These are phyloP conservation scores for Penicillium sp. DNA, from an alignment of 2,329 filamentous ascomycete genomes.

Conservation along the genomic window DNA sequence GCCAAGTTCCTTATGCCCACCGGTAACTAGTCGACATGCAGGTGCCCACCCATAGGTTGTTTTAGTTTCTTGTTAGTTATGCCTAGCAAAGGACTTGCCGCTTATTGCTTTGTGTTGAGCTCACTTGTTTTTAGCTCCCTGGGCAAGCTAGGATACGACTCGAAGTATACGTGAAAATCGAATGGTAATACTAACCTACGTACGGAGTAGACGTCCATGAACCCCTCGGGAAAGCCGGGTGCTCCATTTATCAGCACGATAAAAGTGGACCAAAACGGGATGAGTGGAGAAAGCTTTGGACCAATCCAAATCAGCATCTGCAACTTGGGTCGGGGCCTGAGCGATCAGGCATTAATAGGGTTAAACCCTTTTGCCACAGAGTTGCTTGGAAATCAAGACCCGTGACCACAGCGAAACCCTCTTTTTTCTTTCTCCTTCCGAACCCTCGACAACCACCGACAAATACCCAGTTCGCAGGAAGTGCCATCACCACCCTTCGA, in stretches of 20 bases:
- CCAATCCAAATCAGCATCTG: background rate
- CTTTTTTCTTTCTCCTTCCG: constrained; percentile 25
- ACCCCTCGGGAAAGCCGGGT: background rate
- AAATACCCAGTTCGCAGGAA: constrained; percentile 41
- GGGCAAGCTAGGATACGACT: background rate
- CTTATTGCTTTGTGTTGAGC: background rate
- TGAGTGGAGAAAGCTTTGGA: background rate
- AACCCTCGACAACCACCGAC: constrained; percentile 31
- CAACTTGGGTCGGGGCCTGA: background rate
- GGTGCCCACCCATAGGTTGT: too few relatives aligned
- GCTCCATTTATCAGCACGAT: background rate
- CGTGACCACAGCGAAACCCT: constrained; percentile 17
- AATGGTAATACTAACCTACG: too few relatives aligned
- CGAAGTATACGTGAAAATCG: background rate
- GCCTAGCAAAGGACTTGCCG: too few relatives aligned
- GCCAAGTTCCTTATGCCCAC: too few relatives aligned
- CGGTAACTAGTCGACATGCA: too few relatives aligned
- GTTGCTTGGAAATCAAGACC: constrained; percentile 39
- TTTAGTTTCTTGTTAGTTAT: too few relatives aligned
- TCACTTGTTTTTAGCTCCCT: background rate
- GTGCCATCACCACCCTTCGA: constrained; percentile 42
- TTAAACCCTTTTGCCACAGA: constrained; percentile 37
- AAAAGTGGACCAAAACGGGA: background rate
- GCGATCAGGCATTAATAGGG: constrained; percentile 16
- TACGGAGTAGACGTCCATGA: too few relatives aligned